Conservation (phyloP, 352 stramenopile species). For the Phytophthora ramorum region DNA sequence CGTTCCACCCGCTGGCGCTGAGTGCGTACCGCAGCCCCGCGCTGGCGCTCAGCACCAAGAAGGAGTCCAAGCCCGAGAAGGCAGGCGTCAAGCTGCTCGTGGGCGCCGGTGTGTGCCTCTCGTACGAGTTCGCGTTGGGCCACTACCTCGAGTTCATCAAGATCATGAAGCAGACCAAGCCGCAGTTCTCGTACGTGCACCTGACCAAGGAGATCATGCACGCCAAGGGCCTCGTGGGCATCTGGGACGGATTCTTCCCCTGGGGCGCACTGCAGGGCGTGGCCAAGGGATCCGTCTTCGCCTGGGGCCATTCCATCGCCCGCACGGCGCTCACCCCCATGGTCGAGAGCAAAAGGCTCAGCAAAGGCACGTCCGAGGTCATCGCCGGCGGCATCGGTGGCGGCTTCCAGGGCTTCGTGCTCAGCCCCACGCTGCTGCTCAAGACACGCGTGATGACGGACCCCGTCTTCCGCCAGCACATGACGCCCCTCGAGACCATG, state of each 20-base stretch:
- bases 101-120: constrained; percentile 82
- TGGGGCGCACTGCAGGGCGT: constrained; percentile 92
- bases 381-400: constrained; percentile 90
- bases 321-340: constrained; percentile 61
- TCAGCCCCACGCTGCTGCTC: constrained; percentile 92
- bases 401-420: constrained; percentile 93
- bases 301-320: constrained; percentile 86
- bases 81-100: constrained; percentile 86
- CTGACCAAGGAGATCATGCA: constrained; percentile 87
- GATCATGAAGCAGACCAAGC: constrained; percentile 93
- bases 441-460: constrained; percentile 97
- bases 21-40: constrained; percentile 21
- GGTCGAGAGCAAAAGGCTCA: constrained; percentile 63
- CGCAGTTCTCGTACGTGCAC: constrained; percentile 77
- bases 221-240: constrained; percentile 87
- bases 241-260: constrained; percentile 95
- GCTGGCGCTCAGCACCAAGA: constrained; percentile 37
- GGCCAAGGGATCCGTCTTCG: constrained; percentile 92
- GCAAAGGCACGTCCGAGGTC: constrained; percentile 71
- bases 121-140: constrained; percentile 89
- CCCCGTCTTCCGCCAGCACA: constrained; percentile 91
- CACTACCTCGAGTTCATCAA: constrained; percentile 96
- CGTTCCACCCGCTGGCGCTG: constrained; percentile 32
- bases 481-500: constrained; percentile 87
- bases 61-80: constrained; percentile 49